A percentile compares a stretch with the other conserved stretches of the same genome.
These are phyloP conservation scores for Botrytis pseudocinerea DNA, from an alignment of 2,329 filamentous ascomycete genomes.

Conservation along the genomic window DNA sequence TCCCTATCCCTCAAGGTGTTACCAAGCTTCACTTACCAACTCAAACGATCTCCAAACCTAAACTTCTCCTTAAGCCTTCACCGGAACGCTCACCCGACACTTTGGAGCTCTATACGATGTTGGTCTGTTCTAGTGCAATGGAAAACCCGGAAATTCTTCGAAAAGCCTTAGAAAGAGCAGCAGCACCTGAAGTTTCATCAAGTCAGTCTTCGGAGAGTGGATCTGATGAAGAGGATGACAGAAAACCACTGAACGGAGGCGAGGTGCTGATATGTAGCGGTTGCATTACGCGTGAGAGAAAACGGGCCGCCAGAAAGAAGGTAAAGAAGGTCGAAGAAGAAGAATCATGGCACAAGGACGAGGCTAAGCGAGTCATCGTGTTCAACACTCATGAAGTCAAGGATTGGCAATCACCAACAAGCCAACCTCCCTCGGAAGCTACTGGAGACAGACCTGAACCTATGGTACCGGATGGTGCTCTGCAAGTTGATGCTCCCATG, in stretches of 20 bases:
- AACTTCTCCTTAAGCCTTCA: slow-evolving; percentile 74
- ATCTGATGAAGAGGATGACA: slow-evolving; percentile 50
- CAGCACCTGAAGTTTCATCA: slow-evolving; percentile 39
- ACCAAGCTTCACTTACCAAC: slow-evolving; percentile 83
- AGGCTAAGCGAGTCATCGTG: slow-evolving; percentile 79
- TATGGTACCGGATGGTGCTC: slow-evolving; percentile 57
- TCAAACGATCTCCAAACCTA: slow-evolving; percentile 92
- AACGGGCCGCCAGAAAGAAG: slow-evolving; percentile 89
- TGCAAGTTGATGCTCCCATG: slow-evolving; percentile 86
- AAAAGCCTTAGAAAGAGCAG: slow-evolving; percentile 55
- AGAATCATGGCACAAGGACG: slow-evolving; percentile 78
- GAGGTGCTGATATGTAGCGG: slow-evolving; percentile 88
- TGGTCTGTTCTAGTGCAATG: slow-evolving; percentile 94
- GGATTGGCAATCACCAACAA: slow-evolving; percentile 70
- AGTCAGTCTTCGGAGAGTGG: slow-evolving; percentile 29
- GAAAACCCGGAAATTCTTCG: slow-evolving; percentile 65
- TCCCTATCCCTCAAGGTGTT: slow-evolving; percentile 71
- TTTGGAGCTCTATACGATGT: slow-evolving; percentile 74
- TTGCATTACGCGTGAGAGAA: slow-evolving; percentile 90
- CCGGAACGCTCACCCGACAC: slow-evolving; percentile 69
- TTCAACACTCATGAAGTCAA: slow-evolving; percentile 89
- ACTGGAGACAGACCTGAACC: slow-evolving; percentile 49
- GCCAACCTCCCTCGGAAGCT: slow-evolving; percentile 50
- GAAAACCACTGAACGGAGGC: slow-evolving; percentile 82
- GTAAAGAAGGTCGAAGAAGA: slow-evolving; percentile 91